phyloP scores from a whole-genome alignment of 352 stramenopile species.

The Globisporangium spinosum region DNA sequence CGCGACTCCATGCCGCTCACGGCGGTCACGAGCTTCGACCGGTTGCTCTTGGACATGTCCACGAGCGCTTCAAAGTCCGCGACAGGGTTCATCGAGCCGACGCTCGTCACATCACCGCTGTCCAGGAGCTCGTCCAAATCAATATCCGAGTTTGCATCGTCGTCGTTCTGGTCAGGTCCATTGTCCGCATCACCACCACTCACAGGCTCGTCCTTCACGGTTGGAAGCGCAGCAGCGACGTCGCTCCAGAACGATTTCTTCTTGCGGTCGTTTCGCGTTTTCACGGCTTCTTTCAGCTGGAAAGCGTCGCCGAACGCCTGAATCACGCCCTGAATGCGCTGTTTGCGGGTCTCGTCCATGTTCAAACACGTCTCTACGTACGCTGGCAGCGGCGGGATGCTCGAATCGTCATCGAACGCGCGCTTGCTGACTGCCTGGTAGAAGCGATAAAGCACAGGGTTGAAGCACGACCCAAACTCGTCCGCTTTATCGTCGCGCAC shows the following conservation, averaged over 20 bases:
- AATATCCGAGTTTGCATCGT: constrained; percentile 55
- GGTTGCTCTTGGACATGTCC: constrained; percentile 46
- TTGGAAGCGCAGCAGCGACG: constrained; percentile 23
- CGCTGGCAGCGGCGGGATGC: constrained; percentile 42
- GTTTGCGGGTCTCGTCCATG: constrained; percentile 46
- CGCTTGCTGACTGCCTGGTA: constrained; percentile 60
- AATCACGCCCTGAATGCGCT: constrained; percentile 55
- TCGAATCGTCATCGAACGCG: constrained; percentile 46
- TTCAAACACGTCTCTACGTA: constrained; percentile 62
- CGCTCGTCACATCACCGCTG: constrained; percentile 49
- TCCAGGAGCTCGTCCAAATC: constrained; percentile 77
- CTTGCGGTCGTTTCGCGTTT: constrained; percentile 57
- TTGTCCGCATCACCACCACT: constrained; percentile 19
- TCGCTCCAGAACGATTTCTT: constrained; percentile 85
- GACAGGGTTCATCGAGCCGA: constrained; percentile 85
- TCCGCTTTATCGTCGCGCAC: constrained; percentile 59
- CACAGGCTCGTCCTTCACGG: constrained; percentile 33
- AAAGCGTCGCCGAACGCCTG: constrained; percentile 71
- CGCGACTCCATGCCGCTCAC: constrained; percentile 68
- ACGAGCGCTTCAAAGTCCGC: constrained; percentile 77
- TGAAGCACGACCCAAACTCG: constrained; percentile 61
- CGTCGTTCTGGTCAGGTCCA: constrained; percentile 20
- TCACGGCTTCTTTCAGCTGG: constrained; percentile 70
- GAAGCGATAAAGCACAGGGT: constrained; percentile 68
- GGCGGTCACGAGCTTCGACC: constrained; percentile 34